Percentiles rank a stretch among this genome's conserved stretches.
Conservation (phyloP, 352 stramenopile genomes). For the Pythium myriotylum region DNA sequence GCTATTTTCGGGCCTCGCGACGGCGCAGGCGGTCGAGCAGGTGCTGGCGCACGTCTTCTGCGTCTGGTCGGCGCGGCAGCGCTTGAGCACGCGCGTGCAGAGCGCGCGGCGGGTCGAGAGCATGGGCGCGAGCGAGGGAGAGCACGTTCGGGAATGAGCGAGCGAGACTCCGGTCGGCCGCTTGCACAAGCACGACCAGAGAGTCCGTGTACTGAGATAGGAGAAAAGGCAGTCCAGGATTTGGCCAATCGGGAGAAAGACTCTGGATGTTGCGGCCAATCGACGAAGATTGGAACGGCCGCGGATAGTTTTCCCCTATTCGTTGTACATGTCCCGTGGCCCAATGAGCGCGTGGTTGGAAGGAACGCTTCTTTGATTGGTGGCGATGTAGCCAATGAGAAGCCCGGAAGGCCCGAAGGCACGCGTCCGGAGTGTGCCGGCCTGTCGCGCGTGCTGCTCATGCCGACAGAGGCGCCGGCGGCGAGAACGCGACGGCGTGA, state of each 20-base stretch:
- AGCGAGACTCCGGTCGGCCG: not conserved
- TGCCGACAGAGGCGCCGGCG: not conserved
- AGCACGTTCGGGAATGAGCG: slow-evolving; percentile 5
- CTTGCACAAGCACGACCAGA: slow-evolving; percentile 6
- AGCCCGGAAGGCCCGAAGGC: not conserved
- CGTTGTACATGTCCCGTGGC: not conserved
- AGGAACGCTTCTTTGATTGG: not conserved
- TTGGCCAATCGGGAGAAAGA: not conserved
- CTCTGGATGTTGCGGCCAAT: not conserved
- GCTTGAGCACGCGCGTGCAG: slow-evolving; percentile 22
- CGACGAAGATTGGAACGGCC: too few species aligned
- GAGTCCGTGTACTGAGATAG: slow-evolving; percentile 4
- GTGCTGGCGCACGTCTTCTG: slow-evolving; percentile 19
- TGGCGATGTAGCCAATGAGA: not conserved
- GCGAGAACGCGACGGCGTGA: not conserved
- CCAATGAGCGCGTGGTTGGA: slow-evolving; percentile 2
- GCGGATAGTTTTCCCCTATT: slow-evolving; percentile 6
- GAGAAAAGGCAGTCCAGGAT: not conserved
- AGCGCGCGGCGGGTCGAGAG: slow-evolving; percentile 19
- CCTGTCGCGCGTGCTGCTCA: slow-evolving; percentile 1
- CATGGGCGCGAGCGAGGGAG: not conserved
- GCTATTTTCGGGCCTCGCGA: not conserved
- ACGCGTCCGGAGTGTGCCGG: slow-evolving; percentile 10
- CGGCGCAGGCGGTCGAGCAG: slow-evolving; percentile 10
- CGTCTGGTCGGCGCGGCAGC: slow-evolving; percentile 17